Base-by-base conservation (phyloP, 768 basidiomycete species). In the Suillus bovinus region DNA sequence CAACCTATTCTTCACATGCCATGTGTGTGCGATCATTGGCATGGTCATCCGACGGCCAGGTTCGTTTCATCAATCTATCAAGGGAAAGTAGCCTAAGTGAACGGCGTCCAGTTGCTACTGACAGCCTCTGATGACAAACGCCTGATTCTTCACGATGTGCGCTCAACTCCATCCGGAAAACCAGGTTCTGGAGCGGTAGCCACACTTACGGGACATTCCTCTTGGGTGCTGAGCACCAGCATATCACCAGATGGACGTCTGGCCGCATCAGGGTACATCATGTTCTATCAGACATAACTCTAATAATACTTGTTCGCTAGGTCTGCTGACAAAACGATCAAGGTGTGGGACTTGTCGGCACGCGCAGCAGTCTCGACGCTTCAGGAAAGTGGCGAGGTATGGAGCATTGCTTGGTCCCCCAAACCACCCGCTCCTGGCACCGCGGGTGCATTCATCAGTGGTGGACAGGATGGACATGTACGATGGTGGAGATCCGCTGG, bases 41-140 rank as follows among this genome's bases (percentile, higher is more conserved):
- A 9, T 98, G 95, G 95, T 94, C 93, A 11, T 83, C 86, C 56
- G 95, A 97, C 72, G 90, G 90, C 1, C 91, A 86, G 74, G 94
- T 96, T 71, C 63, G 86, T 79, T 27, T 9, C 24, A 9, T 0
- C n/a, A 4, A 17, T 10, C 38, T 16, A 20, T 34, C n/a, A 17
- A 44, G 33, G 16, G 6, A 24, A 56, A 17, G 42, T 49, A 13
- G 17, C 11, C 58, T 56, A 16, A 59, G 16, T 20, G 36, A 56
- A 42, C 47, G 47, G 62, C 27, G 49, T 58, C 39, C 14, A 97
- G 94, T 82, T 93, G 58, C 81, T 98, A 4, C 79, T 95, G 58
- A 94, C 93, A 47, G 95, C 90, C 3, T 96, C 94, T 4, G 95
- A 98, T 72, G 95, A 96, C 76, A 94, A 93, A 73, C 86, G 92